phyloP scores from a whole-genome alignment of 176 grass and related monocot genomes.

The Themeda triandra region DNA sequence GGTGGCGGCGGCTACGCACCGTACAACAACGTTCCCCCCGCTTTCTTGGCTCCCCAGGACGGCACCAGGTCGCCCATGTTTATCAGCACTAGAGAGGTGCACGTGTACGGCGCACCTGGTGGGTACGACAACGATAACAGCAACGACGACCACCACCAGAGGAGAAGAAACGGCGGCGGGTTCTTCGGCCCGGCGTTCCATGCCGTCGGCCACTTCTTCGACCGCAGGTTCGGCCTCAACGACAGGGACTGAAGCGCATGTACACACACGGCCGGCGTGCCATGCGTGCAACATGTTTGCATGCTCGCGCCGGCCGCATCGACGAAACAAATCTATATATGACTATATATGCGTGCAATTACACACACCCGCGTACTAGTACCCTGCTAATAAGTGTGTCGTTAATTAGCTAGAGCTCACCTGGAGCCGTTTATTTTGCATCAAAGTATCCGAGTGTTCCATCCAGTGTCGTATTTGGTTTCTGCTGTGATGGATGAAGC shows the following conservation, averaged over 20 bases:
- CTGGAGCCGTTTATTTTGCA: background rate
- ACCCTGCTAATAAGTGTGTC: too few species aligned
- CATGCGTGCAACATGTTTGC: too few species aligned
- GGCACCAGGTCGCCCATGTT: conserved; percentile 21
- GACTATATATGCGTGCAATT: background rate
- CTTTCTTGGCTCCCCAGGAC: conserved; percentile 4
- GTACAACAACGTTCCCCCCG: background rate
- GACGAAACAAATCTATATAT: background rate
- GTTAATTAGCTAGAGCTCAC: background rate
- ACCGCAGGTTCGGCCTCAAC: conserved; percentile 23
- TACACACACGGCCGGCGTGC: too few species aligned
- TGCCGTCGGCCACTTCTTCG: conserved; percentile 45
- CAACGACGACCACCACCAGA: background rate
- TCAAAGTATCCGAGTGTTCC: too few species aligned
- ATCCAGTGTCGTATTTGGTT: background rate
- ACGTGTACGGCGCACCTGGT: conserved; percentile 12
- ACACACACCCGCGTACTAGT: background rate
- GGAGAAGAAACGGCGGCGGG: conserved; percentile 12
- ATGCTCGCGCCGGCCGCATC: too few species aligned
- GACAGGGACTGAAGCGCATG: conserved; percentile 3
- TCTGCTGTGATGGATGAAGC: background rate
- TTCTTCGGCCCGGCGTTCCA: conserved; percentile 37
- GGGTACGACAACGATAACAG: background rate
- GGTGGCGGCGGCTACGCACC: background rate
- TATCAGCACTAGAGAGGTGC: conserved; percentile 36